Conservation (phyloP, 352 stramenopile species). For the Pseudoperonospora humuli region DNA sequence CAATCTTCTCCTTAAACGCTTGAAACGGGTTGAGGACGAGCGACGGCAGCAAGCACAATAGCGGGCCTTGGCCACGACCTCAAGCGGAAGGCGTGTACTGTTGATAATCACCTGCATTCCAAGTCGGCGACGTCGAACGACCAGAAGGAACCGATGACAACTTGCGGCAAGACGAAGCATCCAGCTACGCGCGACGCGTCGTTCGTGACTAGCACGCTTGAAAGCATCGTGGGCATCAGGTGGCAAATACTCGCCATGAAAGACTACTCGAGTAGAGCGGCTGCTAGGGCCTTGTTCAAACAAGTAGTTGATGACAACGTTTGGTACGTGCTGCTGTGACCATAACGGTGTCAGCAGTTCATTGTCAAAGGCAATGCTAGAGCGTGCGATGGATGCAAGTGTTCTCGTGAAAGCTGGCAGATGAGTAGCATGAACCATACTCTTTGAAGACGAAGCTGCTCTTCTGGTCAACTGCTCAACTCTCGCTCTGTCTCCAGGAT, state of each 20-base stretch:
- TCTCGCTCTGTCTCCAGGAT: slow-evolving; percentile 20
- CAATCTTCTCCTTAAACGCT: slow-evolving; percentile 22
- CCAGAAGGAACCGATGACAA: slow-evolving; percentile 30
- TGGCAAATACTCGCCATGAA: slow-evolving; percentile 33
- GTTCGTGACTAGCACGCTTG: slow-evolving; percentile 21
- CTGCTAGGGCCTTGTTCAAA: slow-evolving; percentile 34
- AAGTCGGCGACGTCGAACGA: slow-evolving; percentile 37
- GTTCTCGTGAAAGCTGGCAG: slow-evolving; percentile 27
- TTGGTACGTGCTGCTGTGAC: slow-evolving; percentile 20
- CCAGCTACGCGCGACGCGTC: slow-evolving; percentile 21
- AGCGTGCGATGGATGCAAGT: slow-evolving; percentile 19
- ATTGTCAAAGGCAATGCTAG: slow-evolving; percentile 13
- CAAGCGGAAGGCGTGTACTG: slow-evolving; percentile 21
- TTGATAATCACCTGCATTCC: slow-evolving; percentile 39
- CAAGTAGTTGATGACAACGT: slow-evolving; percentile 37
- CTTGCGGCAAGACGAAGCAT: slow-evolving; percentile 24
- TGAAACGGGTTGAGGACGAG: slow-evolving; percentile 29
- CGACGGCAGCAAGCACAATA: slow-evolving; percentile 36
- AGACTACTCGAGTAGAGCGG: slow-evolving; percentile 29
- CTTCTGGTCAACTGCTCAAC: slow-evolving; percentile 16
- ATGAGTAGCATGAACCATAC: neutral
- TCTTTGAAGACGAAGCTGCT: slow-evolving; percentile 17
- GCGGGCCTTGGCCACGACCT: slow-evolving; percentile 14
- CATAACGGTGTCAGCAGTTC: neutral
- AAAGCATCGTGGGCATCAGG: slow-evolving; percentile 16